Evolutionary conservation across 768 basidiomycete species (phyloP).

Genomic region (Termitomyces sp.): DNA sequence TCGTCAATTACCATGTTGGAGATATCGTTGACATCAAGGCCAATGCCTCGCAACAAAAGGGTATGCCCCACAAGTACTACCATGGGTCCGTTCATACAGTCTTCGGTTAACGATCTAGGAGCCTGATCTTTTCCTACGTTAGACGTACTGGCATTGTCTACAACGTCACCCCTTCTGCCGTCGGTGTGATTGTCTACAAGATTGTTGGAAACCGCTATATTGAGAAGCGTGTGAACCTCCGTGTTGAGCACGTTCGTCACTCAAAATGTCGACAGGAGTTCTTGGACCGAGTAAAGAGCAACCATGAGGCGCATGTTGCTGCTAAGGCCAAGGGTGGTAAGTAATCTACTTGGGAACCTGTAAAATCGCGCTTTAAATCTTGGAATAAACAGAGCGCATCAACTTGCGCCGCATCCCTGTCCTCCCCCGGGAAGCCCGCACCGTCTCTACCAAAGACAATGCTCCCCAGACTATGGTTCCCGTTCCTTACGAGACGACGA

Average conservation of each 20-base stretch:
- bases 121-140: slow-evolving; percentile 4
- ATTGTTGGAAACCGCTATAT: slow-evolving; percentile 98
- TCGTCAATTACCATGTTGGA: slow-evolving; percentile 89
- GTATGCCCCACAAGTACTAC: slow-evolving; percentile 99
- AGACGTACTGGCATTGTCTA: slow-evolving; percentile 98
- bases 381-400: slow-evolving; percentile 53
- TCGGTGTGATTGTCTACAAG: slow-evolving; percentile 97
- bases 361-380: slow-evolving; percentile 6
- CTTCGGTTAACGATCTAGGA: neutral
- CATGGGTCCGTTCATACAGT: slow-evolving; percentile 67
- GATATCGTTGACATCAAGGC: slow-evolving; percentile 99
- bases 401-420: slow-evolving; percentile 81
- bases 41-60: slow-evolving; percentile 98
- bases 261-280: slow-evolving; percentile 98
- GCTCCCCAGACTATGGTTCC: slow-evolving; percentile 90
- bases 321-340: slow-evolving; percentile 89
- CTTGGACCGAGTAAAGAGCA: slow-evolving; percentile 90
- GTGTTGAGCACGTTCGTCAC: slow-evolving; percentile 92
- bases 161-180: slow-evolving; percentile 93
- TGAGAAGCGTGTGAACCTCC: slow-evolving; percentile 98
- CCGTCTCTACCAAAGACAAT: slow-evolving; percentile 70
- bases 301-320: slow-evolving; percentile 75
- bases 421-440: slow-evolving; percentile 74
- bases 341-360: slow-evolving; percentile 22
- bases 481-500: slow-evolving; percentile 93